These are phyloP conservation scores for Euclidium syriacum DNA, from an alignment of 345 rosid genomes.

Conservation along the genomic window DNA sequence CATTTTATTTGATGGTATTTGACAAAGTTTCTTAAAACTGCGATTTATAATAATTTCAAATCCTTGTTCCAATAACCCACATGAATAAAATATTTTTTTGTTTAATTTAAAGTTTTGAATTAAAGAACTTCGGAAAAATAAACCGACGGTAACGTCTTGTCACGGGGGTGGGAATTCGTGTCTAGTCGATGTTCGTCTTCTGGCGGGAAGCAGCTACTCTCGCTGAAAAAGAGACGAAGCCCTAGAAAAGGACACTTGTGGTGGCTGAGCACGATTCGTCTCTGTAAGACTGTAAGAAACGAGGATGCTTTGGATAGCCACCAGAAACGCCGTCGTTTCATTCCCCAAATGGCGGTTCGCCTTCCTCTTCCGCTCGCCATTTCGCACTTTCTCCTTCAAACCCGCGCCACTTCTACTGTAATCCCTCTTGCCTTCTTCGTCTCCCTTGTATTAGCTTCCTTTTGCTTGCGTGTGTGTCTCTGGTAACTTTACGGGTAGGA, in stretches of 20 bases:
- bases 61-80: too few species aligned
- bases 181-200: constrained; percentile 6
- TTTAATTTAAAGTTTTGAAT: too few species aligned
- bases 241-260: not conserved
- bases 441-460: not conserved
- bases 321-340: constrained; percentile 57
- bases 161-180: constrained; percentile 7
- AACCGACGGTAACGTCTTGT: not conserved
- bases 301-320: constrained; percentile 67
- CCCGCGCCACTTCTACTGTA: constrained; percentile 46
- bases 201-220: constrained; percentile 25
- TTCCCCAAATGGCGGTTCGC: constrained; percentile 60
- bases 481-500: not conserved
- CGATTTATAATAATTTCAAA: too few species aligned
- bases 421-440: constrained; percentile 3
- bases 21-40: too few species aligned
- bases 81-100: too few species aligned
- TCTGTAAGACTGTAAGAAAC: not conserved
- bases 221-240: not conserved
- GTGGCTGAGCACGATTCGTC: not conserved
- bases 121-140: too few species aligned
- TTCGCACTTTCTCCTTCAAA: constrained; percentile 33
- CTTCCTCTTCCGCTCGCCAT: constrained; percentile 43
- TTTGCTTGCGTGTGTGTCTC: not conserved
- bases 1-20: too few species aligned